Conservation (phyloP, 345 rosid species). For the Ceriops zippeliana region DNA sequence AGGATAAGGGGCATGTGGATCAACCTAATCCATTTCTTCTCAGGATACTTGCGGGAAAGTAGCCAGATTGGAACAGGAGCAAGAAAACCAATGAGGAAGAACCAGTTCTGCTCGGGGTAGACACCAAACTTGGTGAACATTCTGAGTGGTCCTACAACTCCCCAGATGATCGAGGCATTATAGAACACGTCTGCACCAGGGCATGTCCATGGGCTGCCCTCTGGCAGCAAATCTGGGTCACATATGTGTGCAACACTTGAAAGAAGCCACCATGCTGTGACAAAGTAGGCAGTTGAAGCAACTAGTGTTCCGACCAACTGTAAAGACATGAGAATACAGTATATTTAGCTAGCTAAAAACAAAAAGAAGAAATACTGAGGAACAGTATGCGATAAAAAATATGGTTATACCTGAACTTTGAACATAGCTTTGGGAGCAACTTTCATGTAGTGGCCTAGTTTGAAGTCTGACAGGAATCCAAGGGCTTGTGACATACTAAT, state of each 20-base stretch:
- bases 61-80: conserved; percentile 72
- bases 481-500: conserved; percentile 82
- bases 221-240: conserved; percentile 42
- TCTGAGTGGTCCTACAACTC: conserved; percentile 68
- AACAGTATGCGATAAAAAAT: too few relatives aligned
- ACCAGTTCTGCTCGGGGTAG: conserved; percentile 65
- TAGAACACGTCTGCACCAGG: conserved; percentile 70
- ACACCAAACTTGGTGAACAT: conserved; percentile 63
- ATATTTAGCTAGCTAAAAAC: neutral
- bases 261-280: conserved; percentile 81
- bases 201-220: conserved; percentile 86
- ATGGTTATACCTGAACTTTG: conserved; percentile 48
- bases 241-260: conserved; percentile 61
- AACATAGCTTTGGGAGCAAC: conserved; percentile 85
- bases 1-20: conserved; percentile 63
- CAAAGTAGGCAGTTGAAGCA: conserved; percentile 55
- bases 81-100: conserved; percentile 73
- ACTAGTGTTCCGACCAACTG: conserved; percentile 70
- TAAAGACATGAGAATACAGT: neutral
- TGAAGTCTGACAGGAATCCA: conserved; percentile 60
- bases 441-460: conserved; percentile 90
- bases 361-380: too few relatives aligned
- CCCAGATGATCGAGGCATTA: conserved; percentile 89
- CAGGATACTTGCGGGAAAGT: conserved; percentile 52
- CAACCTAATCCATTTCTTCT: conserved; percentile 54